These are phyloP conservation scores for Jamesozyma lodderae DNA, from an alignment of 805 yeast genomes.

Conservation along the genomic window DNA sequence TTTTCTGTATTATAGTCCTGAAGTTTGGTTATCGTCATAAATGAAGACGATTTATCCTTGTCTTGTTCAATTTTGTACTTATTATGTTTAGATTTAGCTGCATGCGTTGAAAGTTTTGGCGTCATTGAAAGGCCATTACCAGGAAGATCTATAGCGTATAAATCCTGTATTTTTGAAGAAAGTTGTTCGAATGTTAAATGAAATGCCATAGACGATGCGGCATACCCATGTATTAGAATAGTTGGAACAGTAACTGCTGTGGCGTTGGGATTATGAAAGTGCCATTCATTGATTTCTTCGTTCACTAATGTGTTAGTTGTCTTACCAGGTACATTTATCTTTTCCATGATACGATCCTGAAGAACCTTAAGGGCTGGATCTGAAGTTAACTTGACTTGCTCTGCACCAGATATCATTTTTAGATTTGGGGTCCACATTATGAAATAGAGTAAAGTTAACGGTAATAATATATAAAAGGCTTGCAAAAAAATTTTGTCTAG, in stretches of 20 bases:
- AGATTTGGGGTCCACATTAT: neutral
- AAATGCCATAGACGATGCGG: conserved; percentile 81
- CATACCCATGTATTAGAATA: conserved; percentile 81
- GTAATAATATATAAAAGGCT: no score
- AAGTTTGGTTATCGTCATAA: neutral
- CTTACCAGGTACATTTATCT: conserved; percentile 8
- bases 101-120: conserved; percentile 24
- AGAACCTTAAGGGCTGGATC: conserved; percentile 10
- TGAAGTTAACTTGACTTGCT: neutral
- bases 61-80: neutral
- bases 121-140: conserved; percentile 63
- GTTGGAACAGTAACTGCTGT: conserved; percentile 27
- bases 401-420: neutral
- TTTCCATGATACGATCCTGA: conserved; percentile 20
- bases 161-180: conserved; percentile 38
- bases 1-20: conserved; percentile 6
- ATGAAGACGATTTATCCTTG: neutral
- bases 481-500: no score
- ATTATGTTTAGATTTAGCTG: neutral
- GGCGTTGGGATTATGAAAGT: conserved; percentile 21
- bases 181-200: conserved; percentile 57
- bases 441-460: neutral
- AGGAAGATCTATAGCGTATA: conserved; percentile 63
- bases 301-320: conserved; percentile 14
- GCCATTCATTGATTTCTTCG: conserved; percentile 27